phyloP scores from a whole-genome alignment of 805 yeast genomes.

The Metschnikowia cubensis region DNA sequence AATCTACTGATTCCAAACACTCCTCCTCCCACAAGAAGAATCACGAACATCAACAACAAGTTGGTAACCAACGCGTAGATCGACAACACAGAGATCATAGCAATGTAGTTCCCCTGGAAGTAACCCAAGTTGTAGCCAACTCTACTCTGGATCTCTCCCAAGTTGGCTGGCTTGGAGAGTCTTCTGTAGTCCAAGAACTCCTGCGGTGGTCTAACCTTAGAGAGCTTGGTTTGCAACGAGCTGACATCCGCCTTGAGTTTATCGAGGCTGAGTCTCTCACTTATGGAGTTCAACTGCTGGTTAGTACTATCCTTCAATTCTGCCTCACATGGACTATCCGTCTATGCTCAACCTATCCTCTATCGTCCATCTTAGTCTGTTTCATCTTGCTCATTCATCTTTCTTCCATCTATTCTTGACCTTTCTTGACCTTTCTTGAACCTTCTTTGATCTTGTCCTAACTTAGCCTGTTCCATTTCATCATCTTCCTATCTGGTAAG shows the following conservation, averaged over 20 bases:
- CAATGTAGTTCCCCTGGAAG: constrained; percentile 80
- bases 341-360: no score
- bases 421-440: no score
- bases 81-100: constrained; percentile 67
- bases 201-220: constrained; percentile 81
- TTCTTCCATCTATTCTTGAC: no score
- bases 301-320: constrained; percentile 1
- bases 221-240: constrained; percentile 56
- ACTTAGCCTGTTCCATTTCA: no score
- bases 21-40: constrained; percentile 68
- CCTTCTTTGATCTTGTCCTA: no score
- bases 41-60: constrained; percentile 76
- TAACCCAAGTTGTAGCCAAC: constrained; percentile 82
- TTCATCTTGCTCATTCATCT: no score
- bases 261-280: constrained; percentile 24
- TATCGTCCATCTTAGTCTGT: no score
- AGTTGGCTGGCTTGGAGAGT: constrained; percentile 84
- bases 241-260: constrained; percentile 24
- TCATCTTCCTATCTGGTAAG: no score
- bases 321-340: no score
- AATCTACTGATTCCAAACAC: constrained; percentile 72
- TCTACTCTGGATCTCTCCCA: constrained; percentile 85
- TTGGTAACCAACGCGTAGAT: constrained; percentile 87
- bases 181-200: constrained; percentile 92
- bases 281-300: constrained; percentile 11